phyloP scores from a whole-genome alignment of 2,329 filamentous ascomycete genomes.

The Amphichorda felina region DNA sequence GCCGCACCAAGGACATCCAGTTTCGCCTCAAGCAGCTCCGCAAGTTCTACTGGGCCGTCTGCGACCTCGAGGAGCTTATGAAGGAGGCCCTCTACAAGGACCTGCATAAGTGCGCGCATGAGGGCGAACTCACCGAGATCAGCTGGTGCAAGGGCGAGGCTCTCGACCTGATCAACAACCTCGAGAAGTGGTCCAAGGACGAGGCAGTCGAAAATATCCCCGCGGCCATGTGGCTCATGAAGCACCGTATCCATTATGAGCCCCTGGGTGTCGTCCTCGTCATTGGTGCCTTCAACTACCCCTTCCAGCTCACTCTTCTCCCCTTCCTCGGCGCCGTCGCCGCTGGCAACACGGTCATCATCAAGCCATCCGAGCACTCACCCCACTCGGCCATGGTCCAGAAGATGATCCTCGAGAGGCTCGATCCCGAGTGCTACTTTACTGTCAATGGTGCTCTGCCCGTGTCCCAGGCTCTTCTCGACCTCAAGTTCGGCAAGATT shows the following conservation, averaged over 20 bases:
- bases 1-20: constrained; percentile 71
- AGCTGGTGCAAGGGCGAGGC: constrained; percentile 74
- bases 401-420: constrained; percentile 61
- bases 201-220: constrained; percentile 62
- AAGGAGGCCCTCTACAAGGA: constrained; percentile 67
- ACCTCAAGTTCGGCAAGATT: constrained; percentile 95
- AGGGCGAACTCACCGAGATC: constrained; percentile 64
- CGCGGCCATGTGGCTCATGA: constrained; percentile 55
- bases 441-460: constrained; percentile 71
- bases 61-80: constrained; percentile 64
- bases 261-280: constrained; percentile 74
- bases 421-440: constrained; percentile 67
- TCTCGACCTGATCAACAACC: constrained; percentile 62
- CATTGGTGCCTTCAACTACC: constrained; percentile 93
- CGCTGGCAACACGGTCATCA: constrained; percentile 76
- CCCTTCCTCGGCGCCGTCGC: constrained; percentile 84
- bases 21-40: constrained; percentile 80
- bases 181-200: constrained; percentile 75
- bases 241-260: constrained; percentile 71
- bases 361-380: constrained; percentile 84
- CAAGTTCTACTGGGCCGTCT: constrained; percentile 87
- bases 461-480: constrained; percentile 71
- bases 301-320: constrained; percentile 65
- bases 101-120: constrained; percentile 65
- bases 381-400: constrained; percentile 67